Percentiles rank a stretch among this genome's conserved stretches.
Evolutionary conservation across 257 asterid species (phyloP).

Genomic region (Solanum arcanum): DNA sequence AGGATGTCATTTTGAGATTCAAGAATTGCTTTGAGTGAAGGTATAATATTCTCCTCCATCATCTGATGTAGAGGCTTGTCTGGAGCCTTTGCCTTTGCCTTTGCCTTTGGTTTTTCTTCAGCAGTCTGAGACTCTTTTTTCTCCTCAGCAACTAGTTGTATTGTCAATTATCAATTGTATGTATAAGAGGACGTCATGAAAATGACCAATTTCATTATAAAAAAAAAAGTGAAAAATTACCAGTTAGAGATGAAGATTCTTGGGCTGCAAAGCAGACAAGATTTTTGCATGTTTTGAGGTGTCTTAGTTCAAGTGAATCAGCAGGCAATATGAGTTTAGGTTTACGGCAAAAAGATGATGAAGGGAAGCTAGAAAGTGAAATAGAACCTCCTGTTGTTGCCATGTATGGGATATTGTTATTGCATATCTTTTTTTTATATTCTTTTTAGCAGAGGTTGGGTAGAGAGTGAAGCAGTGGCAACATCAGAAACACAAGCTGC

Average conservation of each 20-base stretch:
- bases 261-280: slow-evolving; percentile 18
- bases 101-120: slow-evolving; percentile 19
- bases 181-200: background rate
- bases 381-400: slow-evolving; percentile 21
- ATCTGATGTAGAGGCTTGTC: slow-evolving; percentile 54
- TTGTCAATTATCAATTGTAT: background rate
- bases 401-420: background rate
- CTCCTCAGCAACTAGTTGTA: slow-evolving; percentile 56
- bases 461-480: background rate
- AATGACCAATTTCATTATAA: background rate
- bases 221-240: background rate
- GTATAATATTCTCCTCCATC: slow-evolving; percentile 82
- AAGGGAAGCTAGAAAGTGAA: slow-evolving; percentile 18
- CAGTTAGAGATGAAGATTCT: slow-evolving; percentile 27
- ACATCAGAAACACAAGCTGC: background rate
- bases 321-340: slow-evolving; percentile 4
- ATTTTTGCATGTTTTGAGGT: background rate
- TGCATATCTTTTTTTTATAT: background rate
- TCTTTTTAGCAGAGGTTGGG: too few relatives aligned
- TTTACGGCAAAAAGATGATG: slow-evolving; percentile 12
- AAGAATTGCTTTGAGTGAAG: slow-evolving; percentile 43
- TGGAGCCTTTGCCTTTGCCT: slow-evolving; percentile 39
- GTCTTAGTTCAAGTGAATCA: background rate
- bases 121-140: slow-evolving; percentile 13
- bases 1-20: slow-evolving; percentile 48